Evolutionary conservation across 2,329 filamentous ascomycete genomes (phyloP).

Genomic region (Arthroderma sp.): DNA sequence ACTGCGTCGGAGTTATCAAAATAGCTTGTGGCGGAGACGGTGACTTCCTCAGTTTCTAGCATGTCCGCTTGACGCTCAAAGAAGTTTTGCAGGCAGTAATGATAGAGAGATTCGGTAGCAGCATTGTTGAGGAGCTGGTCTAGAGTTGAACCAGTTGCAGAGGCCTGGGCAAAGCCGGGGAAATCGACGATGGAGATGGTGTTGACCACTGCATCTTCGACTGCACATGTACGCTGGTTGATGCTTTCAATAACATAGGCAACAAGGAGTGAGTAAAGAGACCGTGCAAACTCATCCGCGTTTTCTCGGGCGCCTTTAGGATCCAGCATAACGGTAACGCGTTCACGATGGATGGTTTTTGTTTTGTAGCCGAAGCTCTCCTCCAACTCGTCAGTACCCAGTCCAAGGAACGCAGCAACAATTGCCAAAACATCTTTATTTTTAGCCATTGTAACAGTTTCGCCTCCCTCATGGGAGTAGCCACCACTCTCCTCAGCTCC

Average conservation of each 20-base stretch:
- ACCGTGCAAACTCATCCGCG: conserved; percentile 85
- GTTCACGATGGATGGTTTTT: conserved; percentile 88
- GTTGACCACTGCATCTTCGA: conserved; percentile 79
- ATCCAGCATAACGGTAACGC: conserved; percentile 97
- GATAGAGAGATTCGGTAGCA: conserved; percentile 82
- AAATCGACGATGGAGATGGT: conserved; percentile 94
- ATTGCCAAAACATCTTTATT: conserved; percentile 83
- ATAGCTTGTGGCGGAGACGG: conserved; percentile 81
- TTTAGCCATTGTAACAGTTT: conserved; percentile 72
- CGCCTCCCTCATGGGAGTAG: conserved; percentile 87
- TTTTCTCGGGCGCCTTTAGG: conserved; percentile 79
- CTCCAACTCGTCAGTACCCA: conserved; percentile 69
- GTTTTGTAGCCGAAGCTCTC: conserved; percentile 87
- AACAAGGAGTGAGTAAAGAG: conserved; percentile 84
- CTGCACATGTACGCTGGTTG: conserved; percentile 77
- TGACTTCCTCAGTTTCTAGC: conserved; percentile 86
- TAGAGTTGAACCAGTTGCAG: conserved; percentile 68
- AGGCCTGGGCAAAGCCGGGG: conserved; percentile 78
- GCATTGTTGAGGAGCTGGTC: conserved; percentile 94
- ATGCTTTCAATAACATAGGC: conserved; percentile 87
- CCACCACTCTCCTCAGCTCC: conserved; percentile 85
- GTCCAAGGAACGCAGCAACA: conserved; percentile 86
- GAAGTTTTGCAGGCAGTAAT: conserved; percentile 86
- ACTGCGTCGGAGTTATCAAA: conserved; percentile 96
- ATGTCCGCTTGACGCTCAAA: conserved; percentile 90